These are phyloP conservation scores for Lycium ferocissimum DNA, from an alignment of 257 asterid species.

Conservation along the genomic window DNA sequence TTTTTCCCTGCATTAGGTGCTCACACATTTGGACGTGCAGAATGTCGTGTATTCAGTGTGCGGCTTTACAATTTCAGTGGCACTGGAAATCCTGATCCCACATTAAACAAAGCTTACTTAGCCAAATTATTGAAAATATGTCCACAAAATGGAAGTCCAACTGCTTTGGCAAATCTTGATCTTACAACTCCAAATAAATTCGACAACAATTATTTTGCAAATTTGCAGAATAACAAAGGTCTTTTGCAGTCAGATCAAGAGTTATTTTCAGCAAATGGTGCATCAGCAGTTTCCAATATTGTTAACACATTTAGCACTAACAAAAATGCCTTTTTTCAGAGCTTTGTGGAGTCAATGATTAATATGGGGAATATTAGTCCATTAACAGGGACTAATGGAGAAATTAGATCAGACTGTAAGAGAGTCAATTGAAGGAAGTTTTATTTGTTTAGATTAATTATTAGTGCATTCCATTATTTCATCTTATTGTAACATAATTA, in stretches of 20 bases:
- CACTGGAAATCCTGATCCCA: slow-evolving; percentile 67
- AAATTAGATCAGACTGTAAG: slow-evolving; percentile 60
- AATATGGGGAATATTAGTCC: slow-evolving; percentile 74
- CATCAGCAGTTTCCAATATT: slow-evolving; percentile 47
- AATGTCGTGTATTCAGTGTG: slow-evolving; percentile 46
- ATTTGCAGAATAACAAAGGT: slow-evolving; percentile 57
- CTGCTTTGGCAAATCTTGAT: slow-evolving; percentile 56
- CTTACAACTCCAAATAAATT: slow-evolving; percentile 50
- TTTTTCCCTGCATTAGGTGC: slow-evolving; percentile 51
- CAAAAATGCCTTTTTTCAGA: slow-evolving; percentile 56
- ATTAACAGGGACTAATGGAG: slow-evolving; percentile 59
- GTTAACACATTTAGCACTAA: slow-evolving; percentile 51
- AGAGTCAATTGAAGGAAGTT: slow-evolving; percentile 38
- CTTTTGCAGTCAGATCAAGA: slow-evolving; percentile 74
- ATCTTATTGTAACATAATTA: not conserved
- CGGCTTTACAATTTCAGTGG: slow-evolving; percentile 61
- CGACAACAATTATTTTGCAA: slow-evolving; percentile 57
- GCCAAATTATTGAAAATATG: slow-evolving; percentile 31
- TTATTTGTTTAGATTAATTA: not conserved
- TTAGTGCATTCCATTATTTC: no score
- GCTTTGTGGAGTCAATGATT: slow-evolving; percentile 64
- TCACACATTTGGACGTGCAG: slow-evolving; percentile 75
- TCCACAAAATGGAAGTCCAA: slow-evolving; percentile 52
- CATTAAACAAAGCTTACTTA: slow-evolving; percentile 54
- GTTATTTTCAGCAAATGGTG: slow-evolving; percentile 48